Evolutionary conservation across 2,329 filamentous ascomycete genomes (phyloP).

Genomic region (Diatrype stigma): DNA sequence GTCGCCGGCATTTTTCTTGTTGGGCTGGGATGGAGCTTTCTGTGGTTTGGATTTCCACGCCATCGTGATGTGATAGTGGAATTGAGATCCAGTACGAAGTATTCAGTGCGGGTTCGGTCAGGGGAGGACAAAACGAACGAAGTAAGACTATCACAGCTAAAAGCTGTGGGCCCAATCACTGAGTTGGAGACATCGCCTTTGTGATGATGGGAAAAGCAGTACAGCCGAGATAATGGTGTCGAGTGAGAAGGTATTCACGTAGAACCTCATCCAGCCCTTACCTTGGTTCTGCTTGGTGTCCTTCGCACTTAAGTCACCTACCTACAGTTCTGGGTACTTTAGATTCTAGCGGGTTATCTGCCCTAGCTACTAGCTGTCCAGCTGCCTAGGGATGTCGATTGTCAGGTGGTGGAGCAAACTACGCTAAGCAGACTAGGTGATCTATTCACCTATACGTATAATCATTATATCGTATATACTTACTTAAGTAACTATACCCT

Average conservation of each 20-base stretch:
- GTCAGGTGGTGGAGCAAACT: too few relatives aligned
- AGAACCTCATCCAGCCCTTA: too few relatives aligned
- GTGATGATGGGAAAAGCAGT: slow-evolving; percentile 11
- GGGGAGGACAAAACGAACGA: slow-evolving; percentile 24
- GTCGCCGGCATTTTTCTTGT: slow-evolving; percentile 39
- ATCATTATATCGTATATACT: not conserved
- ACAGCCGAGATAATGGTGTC: slow-evolving; percentile 3
- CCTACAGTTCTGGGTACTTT: too few relatives aligned
- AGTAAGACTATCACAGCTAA: slow-evolving; percentile 43
- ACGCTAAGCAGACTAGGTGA: not conserved
- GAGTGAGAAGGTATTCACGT: not conserved
- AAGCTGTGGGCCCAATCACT: slow-evolving; percentile 47
- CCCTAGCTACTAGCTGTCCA: too few relatives aligned
- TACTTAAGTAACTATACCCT: too few relatives aligned
- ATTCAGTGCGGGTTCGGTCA: slow-evolving; percentile 19
- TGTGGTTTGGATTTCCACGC: slow-evolving; percentile 44
- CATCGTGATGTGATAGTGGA: slow-evolving; percentile 44
- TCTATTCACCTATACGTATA: not conserved
- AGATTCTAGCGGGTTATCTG: too few relatives aligned
- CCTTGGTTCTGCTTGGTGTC: too few relatives aligned
- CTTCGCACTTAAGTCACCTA: too few relatives aligned
- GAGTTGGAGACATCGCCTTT: slow-evolving; percentile 39
- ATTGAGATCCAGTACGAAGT: too few relatives aligned
- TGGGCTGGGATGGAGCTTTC: slow-evolving; percentile 43
- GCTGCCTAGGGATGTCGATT: too few relatives aligned